A percentile compares a stretch with the other conserved stretches of the same genome.
These are phyloP conservation scores for Albugo laibachii DNA, from an alignment of 352 stramenopile genomes.

Conservation along the genomic window DNA sequence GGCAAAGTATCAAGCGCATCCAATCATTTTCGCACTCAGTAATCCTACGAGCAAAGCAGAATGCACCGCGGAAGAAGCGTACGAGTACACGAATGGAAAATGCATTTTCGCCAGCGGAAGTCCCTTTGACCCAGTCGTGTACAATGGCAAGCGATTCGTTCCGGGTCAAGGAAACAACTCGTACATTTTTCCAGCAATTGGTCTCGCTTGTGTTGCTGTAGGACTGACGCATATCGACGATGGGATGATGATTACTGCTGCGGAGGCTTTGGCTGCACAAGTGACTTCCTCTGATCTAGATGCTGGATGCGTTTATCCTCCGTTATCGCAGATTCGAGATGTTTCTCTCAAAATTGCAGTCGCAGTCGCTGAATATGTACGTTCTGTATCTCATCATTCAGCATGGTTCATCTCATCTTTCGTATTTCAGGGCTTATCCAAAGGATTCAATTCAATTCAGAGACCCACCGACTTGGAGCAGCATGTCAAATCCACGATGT, in stretches of 20 bases:
- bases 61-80: conserved; percentile 92
- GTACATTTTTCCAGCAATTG: conserved; percentile 95
- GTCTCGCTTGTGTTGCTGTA: conserved; percentile 82
- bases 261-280: conserved; percentile 39
- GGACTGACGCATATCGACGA: conserved; percentile 59
- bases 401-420: background rate
- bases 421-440: conserved; percentile 23
- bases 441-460: conserved; percentile 30
- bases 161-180: conserved; percentile 89
- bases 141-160: conserved; percentile 70
- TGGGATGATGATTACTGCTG: conserved; percentile 67
- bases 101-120: conserved; percentile 93
- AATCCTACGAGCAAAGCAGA: conserved; percentile 94
- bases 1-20: conserved; percentile 60
- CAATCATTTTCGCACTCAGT: conserved; percentile 94
- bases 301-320: conserved; percentile 87
- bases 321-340: conserved; percentile 79
- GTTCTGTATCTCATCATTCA: background rate
- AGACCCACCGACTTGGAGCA: conserved; percentile 30
- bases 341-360: conserved; percentile 86
- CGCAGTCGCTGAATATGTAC: conserved; percentile 74
- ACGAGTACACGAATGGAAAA: conserved; percentile 89
- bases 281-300: conserved; percentile 81
- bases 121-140: conserved; percentile 87
- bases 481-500: conserved; percentile 36